Evolutionary conservation across 495 filamentous ascomycete genomes (phyloP), one percentile per base, ranked within the genome.

Genomic region (Bacidia gigantensis): DNA sequence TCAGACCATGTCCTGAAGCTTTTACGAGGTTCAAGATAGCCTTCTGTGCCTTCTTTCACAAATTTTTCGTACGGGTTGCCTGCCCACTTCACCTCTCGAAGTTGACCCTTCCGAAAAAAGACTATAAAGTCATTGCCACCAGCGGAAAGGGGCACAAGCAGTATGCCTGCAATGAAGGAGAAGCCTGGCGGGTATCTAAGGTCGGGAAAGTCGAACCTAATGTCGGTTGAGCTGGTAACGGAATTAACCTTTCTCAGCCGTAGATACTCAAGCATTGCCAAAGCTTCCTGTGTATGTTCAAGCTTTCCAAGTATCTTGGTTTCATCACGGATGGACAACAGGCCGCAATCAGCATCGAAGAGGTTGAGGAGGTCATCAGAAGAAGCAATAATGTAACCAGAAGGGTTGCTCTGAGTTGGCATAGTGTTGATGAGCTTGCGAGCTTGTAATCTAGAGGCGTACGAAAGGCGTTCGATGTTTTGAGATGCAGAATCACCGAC

Each of bases 61-160:
- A 69, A 78, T 57, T 89, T 90, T 45, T 90, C 86, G 59, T 96
- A 89, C 0, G 89, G 89, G 63, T 96, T 96, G 1, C 90, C 89
- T 0, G 88, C 90, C 89, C 89, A 95, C 62, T 82, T 87, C 3
- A 94, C 86, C 58, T 92, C 80, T 44, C 75, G 81, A 11, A 84
- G 55, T 55, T 90, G 85, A 1, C 86, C 81, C 53, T 77, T 84
- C 3, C 89, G 79, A 67, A 95, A 94, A 59, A 96, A 94, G 0
- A 89, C 85, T 40, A 96, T 95, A 60, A 95, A 95, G 57, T 96
- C 89, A 35, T 65, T 67, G 10, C 89, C 89, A 42, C 78, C 78
- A 9, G 79, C 68, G 12, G 85, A 89, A 0, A 96, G 65, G 0
- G 89, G 89, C 0, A 95, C 88, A 43, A 94, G 78, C 3, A 96